Conservation (phyloP, 768 basidiomycete species). For the Coprinellus aureogranulatus region DNA sequence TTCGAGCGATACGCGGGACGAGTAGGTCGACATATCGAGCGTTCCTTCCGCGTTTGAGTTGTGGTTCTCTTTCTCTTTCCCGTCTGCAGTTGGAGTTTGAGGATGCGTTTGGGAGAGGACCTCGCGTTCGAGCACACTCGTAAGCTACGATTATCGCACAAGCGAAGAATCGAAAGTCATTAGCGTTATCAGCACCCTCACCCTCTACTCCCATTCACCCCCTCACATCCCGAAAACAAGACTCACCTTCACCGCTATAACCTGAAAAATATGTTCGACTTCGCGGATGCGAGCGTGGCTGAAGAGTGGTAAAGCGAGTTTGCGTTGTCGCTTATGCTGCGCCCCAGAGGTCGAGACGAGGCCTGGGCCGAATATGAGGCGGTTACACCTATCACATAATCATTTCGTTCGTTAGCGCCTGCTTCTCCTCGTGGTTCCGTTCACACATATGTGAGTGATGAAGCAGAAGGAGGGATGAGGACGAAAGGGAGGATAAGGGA, state of each 20-base stretch:
- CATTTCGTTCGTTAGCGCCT: not conserved
- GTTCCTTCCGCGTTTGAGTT: slow-evolving; percentile 14
- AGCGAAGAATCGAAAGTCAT: too few species aligned
- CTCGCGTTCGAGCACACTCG: slow-evolving; percentile 27
- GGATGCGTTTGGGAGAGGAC: slow-evolving; percentile 11
- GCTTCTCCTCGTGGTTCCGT: too few species aligned
- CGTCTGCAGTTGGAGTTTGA: not conserved
- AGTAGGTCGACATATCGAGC: slow-evolving; percentile 48
- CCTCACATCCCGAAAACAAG: too few species aligned
- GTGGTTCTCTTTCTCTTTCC: not conserved
- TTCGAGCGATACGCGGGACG: slow-evolving; percentile 44
- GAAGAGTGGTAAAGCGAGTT: slow-evolving; percentile 48
- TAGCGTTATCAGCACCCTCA: too few species aligned
- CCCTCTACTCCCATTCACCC: too few species aligned
- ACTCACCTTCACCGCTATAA: slow-evolving; percentile 43
- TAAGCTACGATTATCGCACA: too few species aligned
- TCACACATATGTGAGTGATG: too few species aligned
- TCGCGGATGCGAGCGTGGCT: slow-evolving; percentile 43
- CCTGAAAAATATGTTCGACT: slow-evolving; percentile 43
- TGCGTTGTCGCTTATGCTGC: slow-evolving; percentile 47
- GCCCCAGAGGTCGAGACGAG: slow-evolving; percentile 35
- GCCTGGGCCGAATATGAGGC: slow-evolving; percentile 46
- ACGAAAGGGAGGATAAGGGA: too few species aligned
- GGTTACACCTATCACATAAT: slow-evolving; percentile 25
- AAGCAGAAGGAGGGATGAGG: too few species aligned